Base-by-base conservation (phyloP, 495 filamentous ascomycete species). In the Aspergillus affinis region DNA sequence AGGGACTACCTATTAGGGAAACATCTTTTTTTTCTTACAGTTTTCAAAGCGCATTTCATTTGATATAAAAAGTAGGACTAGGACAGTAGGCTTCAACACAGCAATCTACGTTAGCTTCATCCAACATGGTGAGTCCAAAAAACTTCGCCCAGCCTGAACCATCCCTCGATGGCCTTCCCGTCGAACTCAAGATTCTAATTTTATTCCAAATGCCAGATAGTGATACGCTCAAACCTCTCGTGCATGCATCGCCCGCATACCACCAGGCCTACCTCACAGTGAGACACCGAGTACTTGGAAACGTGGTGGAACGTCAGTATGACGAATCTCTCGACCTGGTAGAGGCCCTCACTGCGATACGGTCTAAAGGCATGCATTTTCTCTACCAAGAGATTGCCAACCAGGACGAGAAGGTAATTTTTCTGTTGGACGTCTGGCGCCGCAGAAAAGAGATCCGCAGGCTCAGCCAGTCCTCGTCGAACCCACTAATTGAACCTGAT, bases 141-240 rank as follows among this genome's bases (percentile, higher is more conserved):
- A n/a, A 13, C 36, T 41, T 17, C 3, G 1, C 15, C 36, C 13
- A 41, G 36, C 8, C 36, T 17, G 2, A 41, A 17, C 13, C 36
- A 41, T 15, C 54, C 4, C 61, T 70, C 3, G 67, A 70, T 18
- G 58, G 60, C 60, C 55, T 70, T 36, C 67, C 67, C 19, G 23
- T 41, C 1, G 67, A 70, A 58, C 54, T 70, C 7, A 55, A 57
- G 19, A 62, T 65, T 54, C 48, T 62, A 27, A 64, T 70, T 53
- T 47, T 68, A 44, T 64, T 47, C 5, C 52, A 60, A 50, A 18
- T 65, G 44, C 32, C 32, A 10, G 54, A 65, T 23, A 5, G 21
- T 2, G 51, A 58, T 29, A 48, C 55, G 20, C 60, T 70, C 23
- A 63, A 57, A 52, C 65, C 62, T 15, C 48, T 70, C 21, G 60